These are phyloP conservation scores for Chlorokybus atmophyticus DNA, from an alignment of 139 green algal species.

Conservation along the genomic window DNA sequence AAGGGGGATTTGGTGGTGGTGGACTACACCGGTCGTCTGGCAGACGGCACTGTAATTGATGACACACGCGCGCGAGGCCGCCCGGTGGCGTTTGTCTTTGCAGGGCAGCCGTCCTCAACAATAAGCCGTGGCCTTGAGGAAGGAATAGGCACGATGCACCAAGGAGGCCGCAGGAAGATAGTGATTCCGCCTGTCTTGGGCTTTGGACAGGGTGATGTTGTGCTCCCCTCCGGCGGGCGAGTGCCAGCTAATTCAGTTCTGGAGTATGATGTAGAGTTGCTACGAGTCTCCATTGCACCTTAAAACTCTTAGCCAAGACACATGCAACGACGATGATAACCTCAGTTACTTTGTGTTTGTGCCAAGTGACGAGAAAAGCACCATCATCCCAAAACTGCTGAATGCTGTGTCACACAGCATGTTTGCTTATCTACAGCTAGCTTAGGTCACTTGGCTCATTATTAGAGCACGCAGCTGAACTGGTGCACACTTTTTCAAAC, in stretches of 20 bases:
- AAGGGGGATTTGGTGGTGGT: constrained; percentile 14
- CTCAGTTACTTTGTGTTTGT: too few species aligned
- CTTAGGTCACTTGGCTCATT: too few species aligned
- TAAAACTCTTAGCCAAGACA: too few species aligned
- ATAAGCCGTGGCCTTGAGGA: constrained; percentile 6
- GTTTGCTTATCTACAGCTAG: too few species aligned
- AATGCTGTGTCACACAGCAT: too few species aligned
- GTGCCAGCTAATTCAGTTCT: constrained; percentile 1
- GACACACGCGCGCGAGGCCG: too few species aligned
- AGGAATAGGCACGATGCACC: constrained; percentile 7
- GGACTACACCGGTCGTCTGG: neutral
- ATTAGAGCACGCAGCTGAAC: too few species aligned
- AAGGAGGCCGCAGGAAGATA: constrained; percentile 9
- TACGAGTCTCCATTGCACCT: constrained; percentile 18
- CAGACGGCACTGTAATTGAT: neutral
- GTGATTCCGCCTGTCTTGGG: constrained; percentile 8
- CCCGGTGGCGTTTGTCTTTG: constrained; percentile 15
- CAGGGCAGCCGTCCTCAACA: neutral
- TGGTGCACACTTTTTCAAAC: too few species aligned
- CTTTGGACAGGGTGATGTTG: neutral
- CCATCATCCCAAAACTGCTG: too few species aligned
- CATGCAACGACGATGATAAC: too few species aligned
- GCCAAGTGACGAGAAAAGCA: too few species aligned
- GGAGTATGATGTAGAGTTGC: constrained; percentile 13
- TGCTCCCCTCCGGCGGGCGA: neutral